Evolutionary conservation across 2,329 filamentous ascomycete species (phyloP), one percentile per base, ranked within the genome.

Genomic region (Nemania bipapillata): DNA sequence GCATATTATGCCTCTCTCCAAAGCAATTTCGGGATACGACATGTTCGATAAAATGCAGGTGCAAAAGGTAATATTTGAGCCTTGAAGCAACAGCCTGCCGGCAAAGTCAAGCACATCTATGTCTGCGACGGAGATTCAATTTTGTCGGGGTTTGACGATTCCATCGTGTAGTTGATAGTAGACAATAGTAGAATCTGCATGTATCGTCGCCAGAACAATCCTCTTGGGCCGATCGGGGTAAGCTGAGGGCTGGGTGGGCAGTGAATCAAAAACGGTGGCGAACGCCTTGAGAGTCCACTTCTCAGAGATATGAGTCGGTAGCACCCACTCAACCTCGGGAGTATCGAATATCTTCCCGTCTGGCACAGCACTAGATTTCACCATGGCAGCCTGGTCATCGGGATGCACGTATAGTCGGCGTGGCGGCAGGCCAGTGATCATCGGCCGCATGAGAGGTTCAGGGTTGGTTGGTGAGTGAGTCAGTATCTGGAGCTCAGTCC

Each of bases 131-230:
- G 11, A 20, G 40, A 53, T 24, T 86, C 82, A 95, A 78, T 96
- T 96, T 79, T 95, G 92, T 65, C 92, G 85, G 26, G 92, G 92
- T 83, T 95, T 96, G 61, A 95, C 91, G 71, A 94, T 89, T n/a
- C 92, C 92, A 79, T 95, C 92, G 75, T 95, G 92, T 78, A 95
- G 88, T 70, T 94, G 86, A 77, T 96, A 96, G 80, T 95, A 96
- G 47, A 93, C 91, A 20, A 96, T 86, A 0, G 92, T 95, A 72
- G 92, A 94, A 80, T 96, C 92, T 74, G 91, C 89, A 77, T 93
- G 90, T 55, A 93, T 82, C 2, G 90, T 91, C 17, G 91, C 92
- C 59, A 96, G 82, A n/a, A 95, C 77, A 11, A 94, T 79, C 69
- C 92, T 85, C 83, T 94, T 95, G 55, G 83, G 82, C 20, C 86